A percentile compares a stretch with the other conserved stretches of the same genome.
phyloP scores from a whole-genome alignment of 2,329 filamentous ascomycete species.

The Sphaceloma murrayae region DNA sequence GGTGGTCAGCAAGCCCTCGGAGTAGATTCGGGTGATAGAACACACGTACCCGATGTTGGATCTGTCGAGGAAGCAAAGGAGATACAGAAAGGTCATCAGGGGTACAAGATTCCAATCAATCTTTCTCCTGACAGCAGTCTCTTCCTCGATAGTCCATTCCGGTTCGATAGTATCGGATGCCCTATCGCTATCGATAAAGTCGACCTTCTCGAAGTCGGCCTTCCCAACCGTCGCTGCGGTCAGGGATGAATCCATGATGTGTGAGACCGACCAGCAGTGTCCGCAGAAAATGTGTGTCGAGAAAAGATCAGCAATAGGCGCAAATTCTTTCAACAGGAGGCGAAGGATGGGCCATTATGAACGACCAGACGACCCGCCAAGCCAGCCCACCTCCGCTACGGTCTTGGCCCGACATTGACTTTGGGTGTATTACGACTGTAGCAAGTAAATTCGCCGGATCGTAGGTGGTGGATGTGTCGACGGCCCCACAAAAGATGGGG shows the following conservation, averaged over 20 bases:
- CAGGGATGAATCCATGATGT: background rate
- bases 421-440: too few species aligned
- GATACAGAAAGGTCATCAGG: slow-evolving; percentile 50
- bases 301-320: too few species aligned
- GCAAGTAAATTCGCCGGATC: too few species aligned
- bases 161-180: slow-evolving; percentile 4
- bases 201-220: slow-evolving; percentile 7
- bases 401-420: background rate
- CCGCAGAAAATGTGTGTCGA: background rate
- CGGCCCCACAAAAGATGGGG: slow-evolving; percentile 2
- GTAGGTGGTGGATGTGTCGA: background rate
- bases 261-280: too few species aligned
- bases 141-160: slow-evolving; percentile 15
- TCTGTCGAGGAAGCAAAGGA: slow-evolving; percentile 47
- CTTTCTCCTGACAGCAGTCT: slow-evolving; percentile 31
- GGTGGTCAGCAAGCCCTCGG: background rate
- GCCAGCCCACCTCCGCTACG: background rate
- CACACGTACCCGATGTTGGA: slow-evolving; percentile 38
- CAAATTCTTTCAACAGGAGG: background rate
- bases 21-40: background rate
- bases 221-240: background rate
- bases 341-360: background rate
- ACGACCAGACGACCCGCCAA: background rate
- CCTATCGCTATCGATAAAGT: slow-evolving; percentile 9
- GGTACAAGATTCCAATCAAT: slow-evolving; percentile 49